Base-by-base conservation (phyloP, 2,329 filamentous ascomycete genomes). In the Cercospora janseana region DNA sequence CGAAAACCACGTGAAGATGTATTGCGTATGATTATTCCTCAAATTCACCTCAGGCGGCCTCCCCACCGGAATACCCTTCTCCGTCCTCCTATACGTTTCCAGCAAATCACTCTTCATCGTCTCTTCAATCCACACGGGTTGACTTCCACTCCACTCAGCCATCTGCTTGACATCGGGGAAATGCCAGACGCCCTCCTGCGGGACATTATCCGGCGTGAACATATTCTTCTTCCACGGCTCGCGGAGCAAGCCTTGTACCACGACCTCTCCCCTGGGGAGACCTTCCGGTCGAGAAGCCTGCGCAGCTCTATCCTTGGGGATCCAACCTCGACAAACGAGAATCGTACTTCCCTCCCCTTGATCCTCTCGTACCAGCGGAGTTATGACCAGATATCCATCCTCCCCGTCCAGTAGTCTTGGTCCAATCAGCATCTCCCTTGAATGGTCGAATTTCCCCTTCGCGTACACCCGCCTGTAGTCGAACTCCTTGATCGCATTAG, bases 1-100 rank as follows among this genome's bases (percentile, higher is more conserved):
- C 95, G 79, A 56, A 87, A 88, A 97, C 93, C 93, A 98, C 60
- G 93, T 98, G 70, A 96, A 93, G 61, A 98, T 98, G 71, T 98
- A 98, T 76, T 97, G 93, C 57, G 88, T 84, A 71, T 98, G 93
- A 72, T 95, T 97, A 69, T 98, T 98, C 68, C 89, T 82, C 66
- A 98, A 75, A 68, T 94, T 95, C 54, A 98, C 91, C 72, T 95
- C 89, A 4, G 93, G 81, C 5, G 88, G 75, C 66, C 92, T 80
- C 10, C 91, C 93, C 66, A 96, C 92, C 1, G 93, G 93, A 52
- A 96, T 85, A 21, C 93, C 93, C 62, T 86, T 87, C 10, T 79
- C 78, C 65, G 88, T 80, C 65, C 89, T 82, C 62, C 91, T 83
- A 66, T 89, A 85, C 56, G 85, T 78, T 60, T 82, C 80, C 62